A percentile compares a stretch with the other conserved stretches of the same genome.
Conservation (phyloP, 192 early-diverging fungal species). For the Dispira simplex region DNA sequence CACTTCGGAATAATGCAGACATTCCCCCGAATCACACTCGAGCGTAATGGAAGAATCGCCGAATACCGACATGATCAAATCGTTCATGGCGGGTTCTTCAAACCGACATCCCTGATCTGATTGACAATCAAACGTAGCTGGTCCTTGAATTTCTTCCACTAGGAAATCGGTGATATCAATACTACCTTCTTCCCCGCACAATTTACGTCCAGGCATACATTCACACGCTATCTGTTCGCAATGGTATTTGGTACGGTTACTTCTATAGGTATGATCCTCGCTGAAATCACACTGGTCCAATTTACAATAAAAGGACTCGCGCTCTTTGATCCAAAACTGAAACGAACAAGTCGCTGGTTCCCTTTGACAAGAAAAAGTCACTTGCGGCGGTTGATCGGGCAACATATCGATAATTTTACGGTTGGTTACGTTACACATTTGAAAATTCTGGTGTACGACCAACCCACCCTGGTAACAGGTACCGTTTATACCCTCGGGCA, state of each 20-base stretch:
- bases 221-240: conserved; percentile 66
- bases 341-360: conserved; percentile 44
- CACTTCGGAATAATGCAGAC: conserved; percentile 73
- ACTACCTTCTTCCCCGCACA: conserved; percentile 70
- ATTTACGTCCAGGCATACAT: conserved; percentile 61
- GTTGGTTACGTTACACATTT: conserved; percentile 64
- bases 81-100: conserved; percentile 66
- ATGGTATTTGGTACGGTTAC: conserved; percentile 39
- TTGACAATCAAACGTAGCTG: conserved; percentile 50
- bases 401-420: conserved; percentile 28
- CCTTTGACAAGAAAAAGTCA: conserved; percentile 56
- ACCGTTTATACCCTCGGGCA: conserved; percentile 50
- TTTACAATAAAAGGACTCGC: conserved; percentile 85
- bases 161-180: conserved; percentile 73
- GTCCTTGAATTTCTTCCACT: conserved; percentile 59
- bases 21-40: conserved; percentile 67
- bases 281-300: conserved; percentile 56
- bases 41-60: conserved; percentile 73
- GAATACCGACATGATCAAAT: conserved; percentile 62
- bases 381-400: conserved; percentile 53
- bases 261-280: conserved; percentile 33
- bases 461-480: conserved; percentile 61
- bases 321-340: conserved; percentile 76
- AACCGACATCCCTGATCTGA: conserved; percentile 38
- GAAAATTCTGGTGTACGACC: conserved; percentile 47